Evolutionary conservation across 441 rosid genomes (phyloP), one percentile per base, ranked within the genome.

Genomic region (Metrosideros polymorpha): DNA sequence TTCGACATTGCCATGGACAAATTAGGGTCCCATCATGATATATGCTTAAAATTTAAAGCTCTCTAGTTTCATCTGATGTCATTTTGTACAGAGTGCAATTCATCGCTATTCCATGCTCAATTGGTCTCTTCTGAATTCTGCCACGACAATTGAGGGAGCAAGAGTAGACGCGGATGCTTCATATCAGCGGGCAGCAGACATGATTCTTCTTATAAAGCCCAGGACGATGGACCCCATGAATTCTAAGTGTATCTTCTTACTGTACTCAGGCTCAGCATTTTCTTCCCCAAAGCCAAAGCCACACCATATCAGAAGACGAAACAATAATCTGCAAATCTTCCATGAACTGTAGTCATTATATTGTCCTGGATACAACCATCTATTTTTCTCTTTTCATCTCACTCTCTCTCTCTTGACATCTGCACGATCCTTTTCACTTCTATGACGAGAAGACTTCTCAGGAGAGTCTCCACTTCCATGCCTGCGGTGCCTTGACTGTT

Each of bases 401-500:
- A 19, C 79, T 66, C 79, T 66, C 79, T 66, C 96, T 85, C 92
- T 92, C 89, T 87, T 92, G 84, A 93, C 83, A 85, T 90, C 94
- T 45, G 84, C 76, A 8, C 43, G 89, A 85, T 92, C 95, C 86
- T 87, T 91, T 51, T 89, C 94, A 0, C 89, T 15, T 87, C 88
- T 89, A 82, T 85, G 89, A 22, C 66, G 91, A 22, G 92, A 83
- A 83, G 84, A 87, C 86, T 93, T 83, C 83, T 91, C 86, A 76
- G 95, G 89, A 25, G 95, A 94, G 53, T 91, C 93, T 88, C 92
- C 92, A 88, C 50, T 90, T 79, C 89, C 87, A 87, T 90, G 93
- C 86, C 88, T 91, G 61, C 52, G 90, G 86, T 89, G 96, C 87
- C 92, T 94, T 42, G 94, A 90, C 87, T 91, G 93, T 86, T 92